Evolutionary conservation across 2,329 filamentous ascomycete species (phyloP), one percentile per base, ranked within the genome.

Genomic region (Pestalotiopsis sp.): DNA sequence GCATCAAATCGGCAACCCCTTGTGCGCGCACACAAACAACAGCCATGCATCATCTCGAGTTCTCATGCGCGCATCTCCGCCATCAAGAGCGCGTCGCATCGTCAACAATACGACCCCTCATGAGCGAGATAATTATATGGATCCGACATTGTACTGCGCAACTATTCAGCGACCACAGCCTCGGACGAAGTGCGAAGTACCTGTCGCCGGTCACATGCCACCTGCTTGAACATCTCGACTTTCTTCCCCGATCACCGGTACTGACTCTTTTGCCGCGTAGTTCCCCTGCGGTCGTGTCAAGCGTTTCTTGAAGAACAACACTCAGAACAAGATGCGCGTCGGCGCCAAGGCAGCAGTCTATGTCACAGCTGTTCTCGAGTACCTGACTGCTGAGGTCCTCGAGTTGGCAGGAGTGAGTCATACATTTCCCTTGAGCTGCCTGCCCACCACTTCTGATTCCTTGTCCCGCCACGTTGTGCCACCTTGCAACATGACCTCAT

Each of bases 221-320:
- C 27, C 31, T 62, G 4, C 36, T 31, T 13, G 17, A 62, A 27
- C 25, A 13, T 4, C 11, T 14, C 31, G 23, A 59, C 4, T 7
- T 13, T 11, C 6, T 36, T 5, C 5, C 14, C 57, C 4, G 23
- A 13, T 14, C 11, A 49, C 36, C 12, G 52, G 17, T 14, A 36
- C 25, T 41, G 17, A 67, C 70, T 73, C 69, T 38, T 13, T 7
- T 14, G 6, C 31, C n/a, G 13, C 31, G 4, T 80, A 99, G 96
- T 99, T 99, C 83, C 96, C 96, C 71, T 99, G 96, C 82, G 96
- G 96, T 85, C 96, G 96, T 92, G 96, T 99, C 84, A 99, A 99
- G 92, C 95, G 96, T 86, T 98, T 98, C 87, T 88, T 99, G 81
- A 98, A 98, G 90, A 94, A 94, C 83, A 98, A 98, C 86, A 98